These are phyloP conservation scores for Polyporus arcularius DNA, from an alignment of 768 basidiomycete species.

Conservation along the genomic window DNA sequence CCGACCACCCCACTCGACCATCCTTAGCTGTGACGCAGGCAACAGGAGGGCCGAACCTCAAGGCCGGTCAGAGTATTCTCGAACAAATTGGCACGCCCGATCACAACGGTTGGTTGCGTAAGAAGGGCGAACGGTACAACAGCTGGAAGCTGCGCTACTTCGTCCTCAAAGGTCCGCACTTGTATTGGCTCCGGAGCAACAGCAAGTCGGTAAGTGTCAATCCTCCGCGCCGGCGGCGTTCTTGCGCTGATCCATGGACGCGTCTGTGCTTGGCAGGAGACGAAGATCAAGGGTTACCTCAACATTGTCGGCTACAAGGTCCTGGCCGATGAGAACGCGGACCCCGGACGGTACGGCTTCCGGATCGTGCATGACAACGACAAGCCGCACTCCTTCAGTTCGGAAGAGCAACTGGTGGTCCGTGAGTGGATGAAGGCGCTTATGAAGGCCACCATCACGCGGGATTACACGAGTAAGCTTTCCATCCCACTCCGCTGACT, in stretches of 20 bases:
- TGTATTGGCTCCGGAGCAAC: slow-evolving; percentile 85
- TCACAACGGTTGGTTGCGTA: slow-evolving; percentile 92
- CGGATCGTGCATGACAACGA: slow-evolving; percentile 87
- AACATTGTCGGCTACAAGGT: slow-evolving; percentile 92
- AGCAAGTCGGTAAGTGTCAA: slow-evolving; percentile 48
- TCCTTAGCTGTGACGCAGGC: background rate
- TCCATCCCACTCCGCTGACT: background rate
- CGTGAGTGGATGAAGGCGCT: slow-evolving; percentile 99
- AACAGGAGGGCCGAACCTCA: slow-evolving; percentile 23
- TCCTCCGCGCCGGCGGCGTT: slow-evolving; percentile 6
- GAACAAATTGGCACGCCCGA: slow-evolving; percentile 92
- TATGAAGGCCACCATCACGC: slow-evolving; percentile 96
- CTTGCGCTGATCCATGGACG: background rate
- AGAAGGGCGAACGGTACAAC: slow-evolving; percentile 92
- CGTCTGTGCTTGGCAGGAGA: slow-evolving; percentile 58
- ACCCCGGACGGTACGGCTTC: slow-evolving; percentile 95
- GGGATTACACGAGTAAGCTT: slow-evolving; percentile 84
- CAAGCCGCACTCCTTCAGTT: slow-evolving; percentile 89
- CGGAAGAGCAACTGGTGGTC: slow-evolving; percentile 79
- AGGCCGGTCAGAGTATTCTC: slow-evolving; percentile 68
- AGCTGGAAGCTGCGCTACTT: slow-evolving; percentile 92
- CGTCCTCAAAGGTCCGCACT: slow-evolving; percentile 86
- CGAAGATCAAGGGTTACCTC: slow-evolving; percentile 95
- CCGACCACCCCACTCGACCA: slow-evolving; percentile 16
- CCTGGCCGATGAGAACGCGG: slow-evolving; percentile 86